Base-by-base conservation (phyloP, 495 filamentous ascomycete species). In the Annulohypoxylon maeteangense region DNA sequence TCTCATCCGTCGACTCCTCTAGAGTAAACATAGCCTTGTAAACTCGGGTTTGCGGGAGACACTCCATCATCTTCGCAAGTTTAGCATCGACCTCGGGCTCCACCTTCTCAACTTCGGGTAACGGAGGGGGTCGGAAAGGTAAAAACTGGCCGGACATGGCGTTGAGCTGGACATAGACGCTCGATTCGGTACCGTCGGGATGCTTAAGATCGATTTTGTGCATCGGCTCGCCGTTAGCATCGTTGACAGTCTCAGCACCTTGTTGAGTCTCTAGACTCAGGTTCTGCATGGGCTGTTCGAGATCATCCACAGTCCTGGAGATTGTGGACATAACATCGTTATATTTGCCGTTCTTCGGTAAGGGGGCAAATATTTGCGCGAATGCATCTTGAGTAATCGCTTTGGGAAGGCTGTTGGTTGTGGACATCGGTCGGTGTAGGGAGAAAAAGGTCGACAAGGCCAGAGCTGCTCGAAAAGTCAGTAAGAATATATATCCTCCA, bases 391-490 rank as follows among this genome's bases (percentile, higher is more conserved):
- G 80, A 45, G 88, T 90, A 42, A 92, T 86, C 11, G 87, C 81
- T 40, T 89, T 88, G 44, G 95, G 95, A 53, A 96, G 87, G 55
- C 89, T 87, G 68, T 89, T 87, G 27, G 92, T 94, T 73, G 97
- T 87, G 60, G 93, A 96, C 71, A 99, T 94, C 4, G 95, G 95
- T 57, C 95, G 89, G 83, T 99, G 93, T 67, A 95, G 91, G 63
- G 95, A 95, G 82, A 98, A 99, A 85, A 99, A 98, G 54, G 90
- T 91, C 6, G 95, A 93, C 31, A 97, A 83, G 68, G 90, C 90
- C 47, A 98, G 84, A 76, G 96, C 95, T 99, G 50, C 48, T 70
- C 65, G 18, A 27, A 45, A 23, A 47, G 61, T 73, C 7, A 77
- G 64, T 29, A 72, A 27, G 3, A 14, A n/a, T 16, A 8, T 14